Evolutionary conservation across 768 basidiomycete genomes (phyloP).

Genomic region (Gymnopilus dilepis): DNA sequence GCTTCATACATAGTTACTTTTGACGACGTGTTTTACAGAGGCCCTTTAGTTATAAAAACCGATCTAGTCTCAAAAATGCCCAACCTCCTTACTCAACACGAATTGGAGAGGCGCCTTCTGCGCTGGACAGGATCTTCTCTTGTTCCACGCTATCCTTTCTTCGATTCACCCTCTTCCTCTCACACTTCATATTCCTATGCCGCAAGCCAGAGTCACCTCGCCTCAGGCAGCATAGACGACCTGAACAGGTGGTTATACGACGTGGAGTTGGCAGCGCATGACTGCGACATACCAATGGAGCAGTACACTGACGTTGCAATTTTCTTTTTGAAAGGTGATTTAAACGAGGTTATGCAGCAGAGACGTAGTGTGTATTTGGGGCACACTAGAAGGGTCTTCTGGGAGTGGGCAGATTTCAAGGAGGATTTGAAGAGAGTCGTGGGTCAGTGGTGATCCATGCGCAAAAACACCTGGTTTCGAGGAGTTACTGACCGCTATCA

Average conservation of each 20-base stretch:
- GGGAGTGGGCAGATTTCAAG: conserved; percentile 33
- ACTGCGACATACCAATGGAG: conserved; percentile 23
- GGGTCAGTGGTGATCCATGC: conserved; percentile 25
- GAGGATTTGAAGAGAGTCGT: conserved; percentile 31
- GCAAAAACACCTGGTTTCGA: too few relatives aligned
- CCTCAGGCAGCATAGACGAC: conserved; percentile 19
- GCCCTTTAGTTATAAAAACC: too few relatives aligned
- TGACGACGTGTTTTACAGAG: too few relatives aligned
- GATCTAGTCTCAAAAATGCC: background rate
- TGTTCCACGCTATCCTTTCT: conserved; percentile 33
- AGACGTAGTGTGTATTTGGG: conserved; percentile 25
- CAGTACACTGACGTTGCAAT: conserved; percentile 33
- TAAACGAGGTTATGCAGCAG: conserved; percentile 31
- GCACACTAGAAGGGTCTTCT: conserved; percentile 22
- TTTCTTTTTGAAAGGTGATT: conserved; percentile 34
- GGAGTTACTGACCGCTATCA: background rate
- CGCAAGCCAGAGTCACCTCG: background rate
- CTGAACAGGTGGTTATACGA: conserved; percentile 28
- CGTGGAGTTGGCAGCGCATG: conserved; percentile 25
- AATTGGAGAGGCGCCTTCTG: conserved; percentile 26
- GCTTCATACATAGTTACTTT: too few relatives aligned
- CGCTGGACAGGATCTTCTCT: conserved; percentile 26
- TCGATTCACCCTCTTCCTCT: conserved; percentile 17
- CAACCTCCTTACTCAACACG: conserved; percentile 16
- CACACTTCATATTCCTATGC: background rate